Conservation (phyloP, 805 yeast species). For the Ascoidea rubescens region DNA sequence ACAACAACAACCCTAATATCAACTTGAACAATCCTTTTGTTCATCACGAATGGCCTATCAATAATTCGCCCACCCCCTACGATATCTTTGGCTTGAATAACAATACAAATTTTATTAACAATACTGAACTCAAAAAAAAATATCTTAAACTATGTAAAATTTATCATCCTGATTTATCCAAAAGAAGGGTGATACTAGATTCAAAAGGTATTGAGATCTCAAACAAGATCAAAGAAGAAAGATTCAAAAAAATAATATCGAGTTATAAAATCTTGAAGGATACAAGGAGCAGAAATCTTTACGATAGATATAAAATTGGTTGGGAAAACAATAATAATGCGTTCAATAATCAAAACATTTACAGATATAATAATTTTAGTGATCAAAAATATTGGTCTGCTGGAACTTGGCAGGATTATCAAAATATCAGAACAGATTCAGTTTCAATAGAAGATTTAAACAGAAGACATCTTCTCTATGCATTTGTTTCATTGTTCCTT, state of each 20-base stretch:
- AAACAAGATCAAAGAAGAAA: constrained; percentile 16
- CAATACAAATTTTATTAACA: not conserved
- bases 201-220: constrained; percentile 12
- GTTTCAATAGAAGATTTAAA: too few relatives aligned
- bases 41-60: constrained; percentile 20
- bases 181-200: not conserved
- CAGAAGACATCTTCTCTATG: too few relatives aligned
- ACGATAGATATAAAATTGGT: constrained; percentile 23
- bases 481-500: too few relatives aligned
- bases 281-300: constrained; percentile 16
- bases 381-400: not conserved
- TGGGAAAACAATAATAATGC: constrained; percentile 17
- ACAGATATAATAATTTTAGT: not conserved
- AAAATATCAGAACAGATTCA: too few relatives aligned
- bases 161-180: constrained; percentile 37
- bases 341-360: not conserved
- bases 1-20: too few relatives aligned
- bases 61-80: constrained; percentile 30
- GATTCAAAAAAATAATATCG: constrained; percentile 23
- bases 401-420: too few relatives aligned
- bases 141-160: constrained; percentile 35
- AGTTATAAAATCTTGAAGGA: constrained; percentile 23
- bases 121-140: constrained; percentile 19
- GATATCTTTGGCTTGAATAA: constrained; percentile 25
- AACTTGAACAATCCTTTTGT: too few relatives aligned